Base-by-base conservation (phyloP, 1,284 basidiomycete genomes). In the Heliocybe sulcata region DNA sequence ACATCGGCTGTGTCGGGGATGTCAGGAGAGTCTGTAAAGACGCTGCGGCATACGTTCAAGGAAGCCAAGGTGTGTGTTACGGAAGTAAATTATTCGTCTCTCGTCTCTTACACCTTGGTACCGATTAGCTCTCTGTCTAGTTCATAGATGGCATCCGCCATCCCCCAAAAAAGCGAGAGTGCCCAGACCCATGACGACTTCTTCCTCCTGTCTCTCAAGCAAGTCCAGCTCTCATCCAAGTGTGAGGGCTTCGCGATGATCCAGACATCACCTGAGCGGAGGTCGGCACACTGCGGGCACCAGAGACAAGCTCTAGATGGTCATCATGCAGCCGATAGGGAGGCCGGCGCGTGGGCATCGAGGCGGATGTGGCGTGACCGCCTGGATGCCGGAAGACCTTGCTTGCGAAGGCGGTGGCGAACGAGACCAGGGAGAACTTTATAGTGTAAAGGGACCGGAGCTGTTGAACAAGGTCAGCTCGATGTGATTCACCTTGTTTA, bases 371-470 rank as follows among this genome's bases (percentile, higher is more conserved):
- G 96, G 96, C 2, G 96, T 98, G 1, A 75, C 96, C 96, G 9
- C 96, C 96, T 0, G 96, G 96, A 2, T 98, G 96, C 67, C 94
- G 96, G 10, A 98, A 98, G 73, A 99, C 96, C 0, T 68, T 98
- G 20, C 74, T 98, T 6, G 96, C 96, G 0, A 98, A 98, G 69
- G 96, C 96, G 0, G 95, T 98, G 1, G 96, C 96, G 9, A 98
- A 94, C 69, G 95, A 98, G 72, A 90, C 85, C 54, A 77, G 83
- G 56, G 96, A 95, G 23, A 98, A 96, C 71, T 98, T 98, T 63
- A 98, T 99, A 94, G 90, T 62, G 92, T 99, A 56, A 99, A 98
- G 66, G 97, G 96, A 0, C 96, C 96, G 0, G 96, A 99, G 67
- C 67, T 99, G 57, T 75, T 99, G 59, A 98, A 98, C 75, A 98